Evolutionary conservation across 305 asterid genomes (phyloP), one percentile per base, ranked within the genome.

Genomic region (Fraxinus dipetala): DNA sequence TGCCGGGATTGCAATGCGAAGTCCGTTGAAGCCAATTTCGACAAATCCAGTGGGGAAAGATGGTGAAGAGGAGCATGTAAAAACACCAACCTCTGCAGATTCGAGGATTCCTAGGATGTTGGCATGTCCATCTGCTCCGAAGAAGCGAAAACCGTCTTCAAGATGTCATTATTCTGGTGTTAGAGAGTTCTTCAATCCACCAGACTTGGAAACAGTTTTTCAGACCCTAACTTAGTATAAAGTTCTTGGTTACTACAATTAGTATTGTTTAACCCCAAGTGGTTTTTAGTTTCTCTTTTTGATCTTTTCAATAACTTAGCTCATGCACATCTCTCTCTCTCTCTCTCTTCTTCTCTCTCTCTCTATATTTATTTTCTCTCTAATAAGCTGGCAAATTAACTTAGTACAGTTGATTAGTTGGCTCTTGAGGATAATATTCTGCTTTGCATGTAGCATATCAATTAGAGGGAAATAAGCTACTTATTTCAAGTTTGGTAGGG

Each of bases 41-140:
- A 90, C 94, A 0, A 88, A 81, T 36, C 82, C 85, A 36, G 54
- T 14, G 22, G 87, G 82, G 85, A 85, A 77, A 24, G 84, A 84
- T 5, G 80, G 75, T 6, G 88, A 91, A 59, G 91, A 88, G 51
- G 89, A 85, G 11, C 81, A 59, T 59, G 84, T 88, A 28, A 91
- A 90, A 1, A 93, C 98, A 36, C 98, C 98, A 9, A 92, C 93
- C 2, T 87, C 87, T 5, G 89, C 87, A 20, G 94, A 85, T 56
- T 87, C 95, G 38, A 90, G 89, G 84, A 90, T 89, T 31, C 72
- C 93, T 4, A 72, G 56, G n/a, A 86, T 59, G 67, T 72, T 82
- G 45, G 43, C 81, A 9, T 93, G 97, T 79, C 98, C 97, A 2
- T 93, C 95, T 0, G 87, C 98, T 65, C 95, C 97, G 0, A 92